Evolutionary conservation across 2,329 filamentous ascomycete genomes (phyloP), one percentile per base, ranked within the genome.

Genomic region (Penicillium palitans): DNA sequence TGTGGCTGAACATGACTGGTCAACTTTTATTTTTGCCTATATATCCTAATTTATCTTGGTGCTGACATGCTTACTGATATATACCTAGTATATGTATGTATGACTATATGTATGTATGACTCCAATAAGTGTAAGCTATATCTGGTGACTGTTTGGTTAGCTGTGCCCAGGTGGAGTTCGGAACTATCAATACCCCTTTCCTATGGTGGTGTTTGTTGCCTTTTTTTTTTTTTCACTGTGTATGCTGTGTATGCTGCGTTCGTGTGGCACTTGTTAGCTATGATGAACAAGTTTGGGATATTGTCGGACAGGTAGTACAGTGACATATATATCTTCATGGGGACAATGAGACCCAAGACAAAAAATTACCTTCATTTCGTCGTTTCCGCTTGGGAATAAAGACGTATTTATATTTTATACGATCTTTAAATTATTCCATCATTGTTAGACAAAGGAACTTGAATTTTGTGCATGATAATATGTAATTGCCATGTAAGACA

Each of bases 271-370:
- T 9, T 15, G 15, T 12, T 15, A 3, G 9, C 8, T 9, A 31
- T 6, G 3, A 1, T 7, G 10, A 13, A 8, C 6, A 13, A 3
- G 27, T 2, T 13, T 6, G 6, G 7, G 8, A 2, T 6, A 2
- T 13, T 2, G 25, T 4, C 9, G 2, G 9, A 19, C 9, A 5
- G 2, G 10, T 21, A 19, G 0, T 1, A 10, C 4, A 1, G n/a
- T 31, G 10, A 31, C 2, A 33, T 47, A 47, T 47, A 46, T 45
- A 45, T 45, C 1, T 19, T 29, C 12, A 3, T 8, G 0, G 1
- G 4, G 4, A 31, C 3, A 29, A 29, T 21, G n/a, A 7, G 4
- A 13, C 31, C 12, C 12, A 6, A 31, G 13, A 13, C 12, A 13
- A 31, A 6, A 13, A 2, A 0, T 31, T 4, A 4, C 12, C 12